Percentiles rank a stretch among this genome's conserved stretches.
phyloP scores from a whole-genome alignment of 306 rosid species.

The Ziziphus jujuba region DNA sequence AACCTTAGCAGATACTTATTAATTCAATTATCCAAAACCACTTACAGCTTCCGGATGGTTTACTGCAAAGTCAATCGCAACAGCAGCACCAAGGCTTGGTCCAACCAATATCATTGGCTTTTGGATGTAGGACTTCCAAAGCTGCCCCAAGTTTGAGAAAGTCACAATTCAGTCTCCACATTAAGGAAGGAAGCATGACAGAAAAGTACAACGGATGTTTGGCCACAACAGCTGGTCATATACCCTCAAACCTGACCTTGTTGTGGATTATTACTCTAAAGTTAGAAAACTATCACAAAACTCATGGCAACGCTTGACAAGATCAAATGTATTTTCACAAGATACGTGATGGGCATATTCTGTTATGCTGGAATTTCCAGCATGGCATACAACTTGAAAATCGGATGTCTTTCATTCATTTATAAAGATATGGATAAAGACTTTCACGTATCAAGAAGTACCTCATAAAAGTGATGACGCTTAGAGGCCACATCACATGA shows the following conservation, averaged over 20 bases:
- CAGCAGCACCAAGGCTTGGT: constrained; percentile 98
- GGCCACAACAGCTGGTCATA: constrained; percentile 17
- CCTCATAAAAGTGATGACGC: constrained; percentile 86
- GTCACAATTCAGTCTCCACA: constrained; percentile 19
- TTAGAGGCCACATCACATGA: constrained; percentile 69
- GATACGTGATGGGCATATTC: not conserved
- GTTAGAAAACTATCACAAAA: not conserved
- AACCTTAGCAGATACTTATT: constrained; percentile 14
- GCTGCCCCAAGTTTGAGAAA: constrained; percentile 46
- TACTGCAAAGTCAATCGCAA: constrained; percentile 88
- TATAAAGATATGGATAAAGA: not conserved
- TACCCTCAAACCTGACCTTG: constrained; percentile 14
- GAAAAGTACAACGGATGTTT: not conserved
- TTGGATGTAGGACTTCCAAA: constrained; percentile 77
- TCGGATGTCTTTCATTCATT: not conserved
- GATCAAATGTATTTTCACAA: not conserved
- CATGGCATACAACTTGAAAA: not conserved
- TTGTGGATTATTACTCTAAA: constrained; percentile 8
- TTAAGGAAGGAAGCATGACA: not conserved
- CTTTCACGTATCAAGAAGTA: constrained; percentile 23
- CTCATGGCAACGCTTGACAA: not conserved
- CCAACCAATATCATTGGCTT: constrained; percentile 89
- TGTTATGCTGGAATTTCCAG: not conserved
- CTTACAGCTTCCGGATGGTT: constrained; percentile 90
- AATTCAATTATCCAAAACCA: constrained; percentile 30